Evolutionary conservation across 176 grass and related monocot genomes (phyloP).

Genomic region (Calamus simplicifolius): DNA sequence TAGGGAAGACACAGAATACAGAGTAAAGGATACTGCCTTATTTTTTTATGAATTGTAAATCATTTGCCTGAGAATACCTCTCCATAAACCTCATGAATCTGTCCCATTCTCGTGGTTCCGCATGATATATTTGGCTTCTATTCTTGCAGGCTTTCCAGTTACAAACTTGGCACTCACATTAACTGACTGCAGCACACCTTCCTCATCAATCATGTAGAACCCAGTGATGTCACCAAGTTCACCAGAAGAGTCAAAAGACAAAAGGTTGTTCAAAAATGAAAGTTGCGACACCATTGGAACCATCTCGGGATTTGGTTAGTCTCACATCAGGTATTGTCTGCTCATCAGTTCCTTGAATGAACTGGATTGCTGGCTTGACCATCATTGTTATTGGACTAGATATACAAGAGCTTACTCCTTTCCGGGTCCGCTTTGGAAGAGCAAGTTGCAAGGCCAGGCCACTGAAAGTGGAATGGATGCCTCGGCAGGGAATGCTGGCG

Average conservation of each 20-base stretch:
- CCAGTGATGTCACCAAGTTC: constrained; percentile 94
- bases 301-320: constrained; percentile 86
- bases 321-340: constrained; percentile 82
- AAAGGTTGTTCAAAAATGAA: constrained; percentile 80
- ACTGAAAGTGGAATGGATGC: too few species aligned
- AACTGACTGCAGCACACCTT: constrained; percentile 66
- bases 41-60: constrained; percentile 79
- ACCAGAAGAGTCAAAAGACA: constrained; percentile 55
- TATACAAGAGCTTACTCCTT: too few species aligned
- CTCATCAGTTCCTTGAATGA: constrained; percentile 84
- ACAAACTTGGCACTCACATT: constrained; percentile 87
- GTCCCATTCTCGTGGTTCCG: constrained; percentile 63
- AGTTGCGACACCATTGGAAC: constrained; percentile 64
- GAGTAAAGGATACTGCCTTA: constrained; percentile 5
- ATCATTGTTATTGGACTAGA: too few species aligned
- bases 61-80: constrained; percentile 83
- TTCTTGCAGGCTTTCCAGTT: constrained; percentile 54
- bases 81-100: constrained; percentile 96
- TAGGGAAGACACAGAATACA: too few species aligned
- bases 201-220: constrained; percentile 84
- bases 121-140: constrained; percentile 88
- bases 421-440: too few species aligned
- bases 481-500: too few species aligned
- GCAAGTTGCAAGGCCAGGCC: too few species aligned
- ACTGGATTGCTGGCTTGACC: too few species aligned